Evolutionary conservation across 2,329 filamentous ascomycete genomes (phyloP), one percentile per base, ranked within the genome.

Genomic region (Cytospora piceae): DNA sequence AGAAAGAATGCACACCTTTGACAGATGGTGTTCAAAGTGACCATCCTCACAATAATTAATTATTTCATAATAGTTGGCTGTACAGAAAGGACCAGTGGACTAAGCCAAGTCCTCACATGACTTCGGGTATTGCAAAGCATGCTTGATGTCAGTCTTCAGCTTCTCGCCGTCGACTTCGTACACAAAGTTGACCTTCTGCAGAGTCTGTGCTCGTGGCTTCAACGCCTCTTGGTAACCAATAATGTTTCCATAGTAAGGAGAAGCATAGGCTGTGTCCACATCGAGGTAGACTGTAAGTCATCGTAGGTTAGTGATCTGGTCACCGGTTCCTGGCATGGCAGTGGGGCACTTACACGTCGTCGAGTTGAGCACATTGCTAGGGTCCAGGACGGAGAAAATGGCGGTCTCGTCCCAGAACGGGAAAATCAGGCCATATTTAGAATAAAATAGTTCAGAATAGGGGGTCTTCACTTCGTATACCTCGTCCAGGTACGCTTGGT

Each of bases 101-200:
- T 58, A 68, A 17, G 20, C 58, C 15, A 68, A 52, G 39, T 68
- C 61, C 15, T 51, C 56, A 79, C 68, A 90, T 74, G 69, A 82
- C 72, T 69, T 83, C 79, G 70, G 81, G 76, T 63, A 80, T 78
- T 66, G 74, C 69, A 72, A 32, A 8, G 71, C 66, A 32, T 66
- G 60, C 62, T 71, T 72, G 39, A 71, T 61, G 71, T 82, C 79
- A 24, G 72, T 73, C 68, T 74, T 66, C 73, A 83, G 80, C 67
- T 73, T 74, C 12, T 65, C 66, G 2, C 42, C 66, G 12, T 71
- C 67, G 29, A 71, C 60, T n/a, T 62, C 42, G 39, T 70, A 65
- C 29, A 71, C 55, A 24, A 64, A 71, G 54, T 71, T 69, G n/a
- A 71, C 70, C 27, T 67, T 53, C 42, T 68, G 61, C 37, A 71